Conservation (phyloP, 1,284 basidiomycete genomes). For the Marasmius tenuissimus region DNA sequence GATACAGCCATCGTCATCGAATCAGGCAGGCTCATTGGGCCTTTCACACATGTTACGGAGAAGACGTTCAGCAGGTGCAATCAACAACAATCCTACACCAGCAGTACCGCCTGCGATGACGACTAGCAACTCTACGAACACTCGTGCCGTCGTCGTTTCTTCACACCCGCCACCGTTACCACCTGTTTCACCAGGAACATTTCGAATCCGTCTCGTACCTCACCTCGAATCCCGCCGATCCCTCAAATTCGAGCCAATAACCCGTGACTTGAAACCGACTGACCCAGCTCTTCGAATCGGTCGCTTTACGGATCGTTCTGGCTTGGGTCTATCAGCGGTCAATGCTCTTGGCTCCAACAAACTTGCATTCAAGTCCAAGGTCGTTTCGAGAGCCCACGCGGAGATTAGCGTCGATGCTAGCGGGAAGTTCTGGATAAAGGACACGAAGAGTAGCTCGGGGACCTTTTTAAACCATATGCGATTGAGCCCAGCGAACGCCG, state of each 20-base stretch:
- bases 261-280: conserved; percentile 10
- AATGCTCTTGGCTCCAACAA: conserved; percentile 77
- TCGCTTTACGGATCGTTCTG: conserved; percentile 13
- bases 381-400: conserved; percentile 92
- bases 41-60: conserved; percentile 51
- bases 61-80: conserved; percentile 47
- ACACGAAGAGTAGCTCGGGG: conserved; percentile 89
- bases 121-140: background rate
- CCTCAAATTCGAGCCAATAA: conserved; percentile 12
- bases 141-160: background rate
- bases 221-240: conserved; percentile 15
- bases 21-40: conserved; percentile 28
- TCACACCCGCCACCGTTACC: background rate
- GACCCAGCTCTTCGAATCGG: conserved; percentile 12
- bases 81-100: conserved; percentile 16
- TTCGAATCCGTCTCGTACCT: conserved; percentile 11
- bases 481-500: conserved; percentile 81
- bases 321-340: conserved; percentile 59
- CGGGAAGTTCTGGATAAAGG: conserved; percentile 83
- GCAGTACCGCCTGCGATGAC: background rate
- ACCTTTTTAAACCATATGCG: conserved; percentile 97
- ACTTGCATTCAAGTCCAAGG: conserved; percentile 95
- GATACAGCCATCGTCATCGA: conserved; percentile 13
- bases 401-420: conserved; percentile 83
- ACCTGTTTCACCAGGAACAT: background rate